These are phyloP conservation scores for Paraphoma chrysanthemicola DNA, from an alignment of 2,329 filamentous ascomycete species.

Conservation along the genomic window DNA sequence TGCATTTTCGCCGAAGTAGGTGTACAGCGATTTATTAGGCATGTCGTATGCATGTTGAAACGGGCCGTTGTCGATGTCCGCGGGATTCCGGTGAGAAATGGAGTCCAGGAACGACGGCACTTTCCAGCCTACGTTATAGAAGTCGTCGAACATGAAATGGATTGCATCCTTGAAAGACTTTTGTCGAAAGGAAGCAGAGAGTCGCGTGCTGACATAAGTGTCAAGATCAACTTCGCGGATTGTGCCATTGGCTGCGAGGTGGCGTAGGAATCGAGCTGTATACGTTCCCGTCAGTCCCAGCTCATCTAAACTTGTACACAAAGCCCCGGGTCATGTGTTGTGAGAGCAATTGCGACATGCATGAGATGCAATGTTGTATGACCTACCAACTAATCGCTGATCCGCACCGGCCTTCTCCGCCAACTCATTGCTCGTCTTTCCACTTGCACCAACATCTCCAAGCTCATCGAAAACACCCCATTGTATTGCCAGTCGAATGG, in stretches of 20 bases:
- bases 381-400: slow-evolving; percentile 10
- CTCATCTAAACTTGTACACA: not conserved
- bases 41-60: slow-evolving; percentile 12
- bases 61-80: slow-evolving; percentile 9
- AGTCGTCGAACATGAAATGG: slow-evolving; percentile 12
- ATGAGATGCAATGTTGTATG: not conserved
- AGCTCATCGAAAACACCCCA: slow-evolving; percentile 13
- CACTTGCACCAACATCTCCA: slow-evolving; percentile 5
- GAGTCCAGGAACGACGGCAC: slow-evolving; percentile 13
- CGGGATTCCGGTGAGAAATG: slow-evolving; percentile 9
- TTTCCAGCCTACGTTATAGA: slow-evolving; percentile 16
- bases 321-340: too few relatives aligned
- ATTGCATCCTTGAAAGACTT: slow-evolving; percentile 15
- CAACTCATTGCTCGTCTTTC: slow-evolving; percentile 4
- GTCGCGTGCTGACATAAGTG: slow-evolving; percentile 12
- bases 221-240: slow-evolving; percentile 8
- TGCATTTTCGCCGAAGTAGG: slow-evolving; percentile 11
- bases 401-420: slow-evolving; percentile 7
- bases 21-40: slow-evolving; percentile 5
- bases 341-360: not conserved
- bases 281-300: not conserved
- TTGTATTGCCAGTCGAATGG: slow-evolving; percentile 14
- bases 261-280: slow-evolving; percentile 9
- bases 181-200: slow-evolving; percentile 11
- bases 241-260: slow-evolving; percentile 13